These are phyloP conservation scores for Suillus discolor DNA, from an alignment of 768 basidiomycete genomes.

Conservation along the genomic window DNA sequence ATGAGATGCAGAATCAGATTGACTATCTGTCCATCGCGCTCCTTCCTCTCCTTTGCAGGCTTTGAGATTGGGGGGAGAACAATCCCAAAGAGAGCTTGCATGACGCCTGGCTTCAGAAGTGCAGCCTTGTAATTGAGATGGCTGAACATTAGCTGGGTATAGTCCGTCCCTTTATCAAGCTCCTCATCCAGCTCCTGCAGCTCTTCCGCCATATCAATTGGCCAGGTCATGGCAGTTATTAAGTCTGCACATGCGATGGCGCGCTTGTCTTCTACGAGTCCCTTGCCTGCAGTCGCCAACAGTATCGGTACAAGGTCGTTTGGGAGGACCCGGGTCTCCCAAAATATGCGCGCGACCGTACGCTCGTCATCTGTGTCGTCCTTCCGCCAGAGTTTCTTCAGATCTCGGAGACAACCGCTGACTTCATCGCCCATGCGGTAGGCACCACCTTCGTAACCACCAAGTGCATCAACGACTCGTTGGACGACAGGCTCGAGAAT, in stretches of 20 bases:
- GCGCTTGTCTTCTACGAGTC: constrained; percentile 77
- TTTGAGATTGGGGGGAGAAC: constrained; percentile 81
- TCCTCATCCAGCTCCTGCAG: constrained; percentile 88
- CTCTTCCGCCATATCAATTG: constrained; percentile 94
- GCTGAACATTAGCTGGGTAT: constrained; percentile 77
- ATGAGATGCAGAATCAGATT: constrained; percentile 87
- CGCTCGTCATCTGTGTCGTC: constrained; percentile 98
- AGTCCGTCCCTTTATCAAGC: constrained; percentile 80
- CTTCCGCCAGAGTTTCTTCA: constrained; percentile 94
- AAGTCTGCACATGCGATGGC: constrained; percentile 86
- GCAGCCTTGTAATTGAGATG: constrained; percentile 91
- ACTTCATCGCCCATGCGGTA: constrained; percentile 84
- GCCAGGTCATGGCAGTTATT: constrained; percentile 98
- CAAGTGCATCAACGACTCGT: constrained; percentile 79
- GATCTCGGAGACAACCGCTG: constrained; percentile 85
- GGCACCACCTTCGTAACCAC: constrained; percentile 64
- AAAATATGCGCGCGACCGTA: constrained; percentile 92
- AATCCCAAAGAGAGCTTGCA: constrained; percentile 74
- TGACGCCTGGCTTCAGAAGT: constrained; percentile 59
- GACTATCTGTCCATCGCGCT: constrained; percentile 85
- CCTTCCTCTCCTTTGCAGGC: constrained; percentile 62
- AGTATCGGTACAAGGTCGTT: constrained; percentile 91
- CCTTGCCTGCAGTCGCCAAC: constrained; percentile 76
- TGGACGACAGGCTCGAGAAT: constrained; percentile 70
- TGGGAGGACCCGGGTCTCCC: constrained; percentile 80